A percentile compares a stretch with the other conserved stretches of the same genome.
Conservation (phyloP, 2,329 filamentous ascomycete species). For the Stachybotrys chlorohalonatus region DNA sequence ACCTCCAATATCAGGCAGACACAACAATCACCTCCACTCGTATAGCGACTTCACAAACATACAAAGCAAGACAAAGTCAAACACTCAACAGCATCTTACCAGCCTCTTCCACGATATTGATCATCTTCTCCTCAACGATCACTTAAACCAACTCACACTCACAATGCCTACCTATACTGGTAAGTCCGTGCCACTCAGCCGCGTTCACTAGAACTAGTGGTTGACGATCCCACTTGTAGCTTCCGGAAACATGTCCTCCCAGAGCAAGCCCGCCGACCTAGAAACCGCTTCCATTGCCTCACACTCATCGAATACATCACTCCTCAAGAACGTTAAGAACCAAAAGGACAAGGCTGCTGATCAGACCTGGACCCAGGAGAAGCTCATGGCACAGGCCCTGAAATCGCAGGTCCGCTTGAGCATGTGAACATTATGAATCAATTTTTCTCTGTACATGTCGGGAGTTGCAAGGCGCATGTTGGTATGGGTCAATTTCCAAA, state of each 20-base stretch:
- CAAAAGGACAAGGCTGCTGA: slow-evolving; percentile 4
- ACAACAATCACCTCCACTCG: too few species aligned
- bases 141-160: not conserved
- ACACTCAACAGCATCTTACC: too few species aligned
- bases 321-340: slow-evolving; percentile 8
- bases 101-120: not conserved
- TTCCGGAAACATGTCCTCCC: not conserved
- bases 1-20: too few species aligned
- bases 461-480: not conserved
- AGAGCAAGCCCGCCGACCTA: slow-evolving; percentile 6
- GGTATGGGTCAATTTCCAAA: too few species aligned
- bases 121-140: not conserved
- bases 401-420: slow-evolving; percentile 16
- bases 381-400: slow-evolving; percentile 16
- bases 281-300: slow-evolving; percentile 16
- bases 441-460: not conserved
- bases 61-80: too few species aligned
- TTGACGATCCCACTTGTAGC: not conserved
- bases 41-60: too few species aligned
- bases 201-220: too few species aligned
- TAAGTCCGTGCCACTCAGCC: not conserved
- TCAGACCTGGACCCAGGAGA: slow-evolving; percentile 11
- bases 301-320: slow-evolving; percentile 13
- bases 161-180: not conserved
- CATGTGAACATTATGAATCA: slow-evolving; percentile 8